Base-by-base conservation (phyloP, 306 rosid genomes). In the Prosopis cineraria region DNA sequence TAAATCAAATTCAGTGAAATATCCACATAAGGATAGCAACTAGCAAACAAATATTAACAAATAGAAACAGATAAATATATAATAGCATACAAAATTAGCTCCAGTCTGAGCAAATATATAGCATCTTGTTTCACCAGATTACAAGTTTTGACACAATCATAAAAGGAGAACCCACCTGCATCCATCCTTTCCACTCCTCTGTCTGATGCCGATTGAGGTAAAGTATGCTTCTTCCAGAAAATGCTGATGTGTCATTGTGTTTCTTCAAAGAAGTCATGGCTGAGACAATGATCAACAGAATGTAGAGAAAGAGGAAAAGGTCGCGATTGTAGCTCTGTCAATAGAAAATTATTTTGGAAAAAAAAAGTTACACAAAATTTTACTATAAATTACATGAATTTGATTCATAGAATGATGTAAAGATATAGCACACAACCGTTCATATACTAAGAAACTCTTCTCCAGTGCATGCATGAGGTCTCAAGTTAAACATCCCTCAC, bases 171-270 rank as follows among this genome's bases (percentile, higher is more conserved):
- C 97, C 86, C 81, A 93, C 99, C 98, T 96, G 99, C 99, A 96
- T 96, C 98, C 98, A 96, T 78, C 99, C 99, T 81, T 90, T 96
- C 99, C 99, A 96, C 76, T 96, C 99, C 79, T 96, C 99, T 45
- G 99, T 96, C 80, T 96, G 98, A 83, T 96, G 97, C 58, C 99
- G 93, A 84, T 96, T 96, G 67, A 96, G 97, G 84, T 93, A 96
- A 67, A 91, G 97, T 73, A 93, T 80, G 75, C 82, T 89, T 85
- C 89, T 93, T 75, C 88, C 98, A 78, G 99, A 87, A 81, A 93
- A 93, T 44, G 96, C 78, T 37, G 98, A 88, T 76, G 90, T 37
- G 45, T 96, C 98, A 44, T 45, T 80, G 80, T 93, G 99, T 80
- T 91, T 96, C 91, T 93, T 96, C 85, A 96, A 88, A 80, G 99